phyloP scores from a whole-genome alignment of 2,329 filamentous ascomycete species.

The Endocalyx cinctus region DNA sequence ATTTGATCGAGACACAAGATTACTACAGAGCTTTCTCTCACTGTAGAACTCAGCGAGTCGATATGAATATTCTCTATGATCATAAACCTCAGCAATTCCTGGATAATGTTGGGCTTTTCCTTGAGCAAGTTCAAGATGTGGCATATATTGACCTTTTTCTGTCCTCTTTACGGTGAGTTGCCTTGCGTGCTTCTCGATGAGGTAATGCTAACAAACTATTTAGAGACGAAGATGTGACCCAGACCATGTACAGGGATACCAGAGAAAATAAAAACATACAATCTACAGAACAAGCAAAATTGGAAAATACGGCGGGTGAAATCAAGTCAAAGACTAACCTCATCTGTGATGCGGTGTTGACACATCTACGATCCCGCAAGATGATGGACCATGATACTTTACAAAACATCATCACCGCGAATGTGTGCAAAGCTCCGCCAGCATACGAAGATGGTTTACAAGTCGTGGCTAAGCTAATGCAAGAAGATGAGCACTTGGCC shows the following conservation, averaged over 20 bases:
- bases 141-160: conserved; percentile 87
- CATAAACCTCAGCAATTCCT: conserved; percentile 86
- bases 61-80: conserved; percentile 97
- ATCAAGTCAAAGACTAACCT: conserved; percentile 68
- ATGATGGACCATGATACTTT: conserved; percentile 52
- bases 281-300: conserved; percentile 11
- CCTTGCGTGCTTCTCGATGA: neutral
- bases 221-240: conserved; percentile 84
- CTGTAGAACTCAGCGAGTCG: conserved; percentile 88
- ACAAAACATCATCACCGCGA: conserved; percentile 89
- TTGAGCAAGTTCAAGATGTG: conserved; percentile 77
- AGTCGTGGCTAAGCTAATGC: conserved; percentile 72
- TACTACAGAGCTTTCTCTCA: conserved; percentile 81
- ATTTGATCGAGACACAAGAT: conserved; percentile 72
- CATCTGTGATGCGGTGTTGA: conserved; percentile 81
- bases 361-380: conserved; percentile 58
- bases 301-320: conserved; percentile 9
- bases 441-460: conserved; percentile 80
- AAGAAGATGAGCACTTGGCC: conserved; percentile 64
- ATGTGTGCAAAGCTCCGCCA: conserved; percentile 89
- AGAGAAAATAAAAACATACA: no score
- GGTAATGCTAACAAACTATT: no score
- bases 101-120: conserved; percentile 66
- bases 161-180: conserved; percentile 68
- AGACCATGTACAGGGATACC: conserved; percentile 91